phyloP scores from a whole-genome alignment of 495 filamentous ascomycete species.

The Aspergillus coremiiformis region DNA sequence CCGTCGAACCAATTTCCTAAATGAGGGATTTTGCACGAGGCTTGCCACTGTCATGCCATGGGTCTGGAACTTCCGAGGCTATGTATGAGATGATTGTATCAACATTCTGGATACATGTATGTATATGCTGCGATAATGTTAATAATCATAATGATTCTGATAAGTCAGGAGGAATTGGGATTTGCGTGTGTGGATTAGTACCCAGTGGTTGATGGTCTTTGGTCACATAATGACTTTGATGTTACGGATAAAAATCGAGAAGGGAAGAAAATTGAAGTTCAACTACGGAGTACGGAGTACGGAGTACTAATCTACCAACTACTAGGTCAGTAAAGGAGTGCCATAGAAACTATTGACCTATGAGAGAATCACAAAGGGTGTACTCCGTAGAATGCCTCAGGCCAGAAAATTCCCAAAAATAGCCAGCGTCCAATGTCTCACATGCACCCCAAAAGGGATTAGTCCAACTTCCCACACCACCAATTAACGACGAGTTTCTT shows the following conservation, averaged over 20 bases:
- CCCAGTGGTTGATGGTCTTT: not conserved
- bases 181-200: not conserved
- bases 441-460: constrained; percentile 12
- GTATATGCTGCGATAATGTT: not conserved
- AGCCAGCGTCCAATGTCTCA: constrained; percentile 21
- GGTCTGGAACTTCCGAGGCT: constrained; percentile 4
- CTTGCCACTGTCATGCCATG: constrained; percentile 13
- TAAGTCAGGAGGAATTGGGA: not conserved
- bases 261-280: not conserved
- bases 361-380: not conserved
- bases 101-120: not conserved
- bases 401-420: constrained; percentile 12
- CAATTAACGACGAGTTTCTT: too few relatives aligned
- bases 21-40: not conserved
- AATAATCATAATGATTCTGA: not conserved
- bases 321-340: too few relatives aligned
- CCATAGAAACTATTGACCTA: too few relatives aligned
- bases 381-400: constrained; percentile 3
- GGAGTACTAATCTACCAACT: too few relatives aligned
- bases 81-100: constrained; percentile 3
- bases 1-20: constrained; percentile 18
- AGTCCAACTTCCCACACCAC: too few relatives aligned
- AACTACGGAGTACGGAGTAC: too few relatives aligned
- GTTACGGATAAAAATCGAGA: not conserved
- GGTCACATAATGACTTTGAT: not conserved